These are phyloP conservation scores for Aquilaria agallochum DNA, from an alignment of 441 rosid genomes.

Conservation along the genomic window DNA sequence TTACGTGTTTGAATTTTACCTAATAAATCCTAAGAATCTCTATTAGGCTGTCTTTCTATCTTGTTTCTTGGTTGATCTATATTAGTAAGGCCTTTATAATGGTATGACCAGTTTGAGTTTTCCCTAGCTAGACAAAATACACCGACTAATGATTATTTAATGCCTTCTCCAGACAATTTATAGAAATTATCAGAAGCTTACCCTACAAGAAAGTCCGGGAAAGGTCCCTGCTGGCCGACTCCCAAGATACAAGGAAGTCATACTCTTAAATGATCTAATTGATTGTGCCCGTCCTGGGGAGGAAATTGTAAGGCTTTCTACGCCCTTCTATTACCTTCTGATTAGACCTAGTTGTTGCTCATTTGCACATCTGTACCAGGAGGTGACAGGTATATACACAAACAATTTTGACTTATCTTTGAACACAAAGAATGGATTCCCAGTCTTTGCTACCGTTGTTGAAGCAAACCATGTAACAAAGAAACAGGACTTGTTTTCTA, in stretches of 20 bases:
- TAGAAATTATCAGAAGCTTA: constrained; percentile 95
- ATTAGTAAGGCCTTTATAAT: too few relatives aligned
- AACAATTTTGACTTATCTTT: constrained; percentile 91
- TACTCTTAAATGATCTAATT: constrained; percentile 85
- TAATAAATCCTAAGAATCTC: not conserved
- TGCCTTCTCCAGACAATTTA: constrained; percentile 73
- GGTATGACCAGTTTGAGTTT: too few relatives aligned
- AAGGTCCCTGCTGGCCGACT: constrained; percentile 99
- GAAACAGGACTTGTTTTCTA: constrained; percentile 97
- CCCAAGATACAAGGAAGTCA: constrained; percentile 99
- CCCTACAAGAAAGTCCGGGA: constrained; percentile 99
- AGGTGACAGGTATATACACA: constrained; percentile 91
- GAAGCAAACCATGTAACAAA: constrained; percentile 91
- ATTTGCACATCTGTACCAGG: constrained; percentile 42
- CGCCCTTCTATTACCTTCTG: constrained; percentile 6
- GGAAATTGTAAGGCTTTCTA: constrained; percentile 62
- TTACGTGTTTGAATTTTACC: too few relatives aligned
- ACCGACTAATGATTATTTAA: not conserved
- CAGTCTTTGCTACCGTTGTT: constrained; percentile 94
- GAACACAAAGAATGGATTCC: constrained; percentile 97
- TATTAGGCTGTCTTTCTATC: not conserved
- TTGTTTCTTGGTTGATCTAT: not conserved
- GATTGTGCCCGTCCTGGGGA: constrained; percentile 99
- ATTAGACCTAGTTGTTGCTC: constrained; percentile 6
- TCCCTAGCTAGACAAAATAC: too few relatives aligned